Conservation (phyloP, 768 basidiomycete genomes). For the Psilocybe azurescens region DNA sequence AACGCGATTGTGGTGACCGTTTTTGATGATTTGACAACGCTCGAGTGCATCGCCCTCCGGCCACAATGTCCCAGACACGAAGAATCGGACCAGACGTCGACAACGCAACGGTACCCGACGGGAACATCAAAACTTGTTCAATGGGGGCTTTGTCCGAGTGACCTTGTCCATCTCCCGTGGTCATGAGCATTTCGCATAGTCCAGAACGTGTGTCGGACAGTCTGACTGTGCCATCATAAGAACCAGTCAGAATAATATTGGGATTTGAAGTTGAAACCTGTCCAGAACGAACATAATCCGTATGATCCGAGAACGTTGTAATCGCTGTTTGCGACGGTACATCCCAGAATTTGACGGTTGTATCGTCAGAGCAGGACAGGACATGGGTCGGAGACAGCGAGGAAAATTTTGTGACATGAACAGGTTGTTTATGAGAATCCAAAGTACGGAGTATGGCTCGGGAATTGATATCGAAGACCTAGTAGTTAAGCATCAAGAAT, state of each 20-base stretch:
- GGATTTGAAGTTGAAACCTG: conserved; percentile 85
- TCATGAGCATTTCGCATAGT: conserved; percentile 85
- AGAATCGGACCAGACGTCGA: conserved; percentile 93
- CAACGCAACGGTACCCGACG: conserved; percentile 83
- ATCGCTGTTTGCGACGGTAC: conserved; percentile 86
- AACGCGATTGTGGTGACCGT: conserved; percentile 91
- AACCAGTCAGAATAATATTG: conserved; percentile 87
- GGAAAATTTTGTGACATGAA: conserved; percentile 95
- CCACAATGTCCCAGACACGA: conserved; percentile 93
- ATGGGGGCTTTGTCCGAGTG: conserved; percentile 64
- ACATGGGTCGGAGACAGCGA: conserved; percentile 79
- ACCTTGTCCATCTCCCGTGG: conserved; percentile 38
- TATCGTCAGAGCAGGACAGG: conserved; percentile 96
- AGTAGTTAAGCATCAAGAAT: conserved; percentile 32
- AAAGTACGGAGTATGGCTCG: conserved; percentile 93
- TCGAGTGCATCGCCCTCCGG: conserved; percentile 86
- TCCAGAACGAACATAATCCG: conserved; percentile 96
- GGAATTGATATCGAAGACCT: conserved; percentile 94
- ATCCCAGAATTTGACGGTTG: conserved; percentile 93
- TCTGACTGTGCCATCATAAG: conserved; percentile 91
- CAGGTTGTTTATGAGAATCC: conserved; percentile 94
- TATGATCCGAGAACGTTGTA: conserved; percentile 82
- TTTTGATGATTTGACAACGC: conserved; percentile 97
- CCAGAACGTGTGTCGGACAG: conserved; percentile 89
- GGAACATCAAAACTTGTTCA: conserved; percentile 92